Evolutionary conservation across 345 rosid genomes (phyloP), one percentile per base, ranked within the genome.

Genomic region (Durio zibethinus): DNA sequence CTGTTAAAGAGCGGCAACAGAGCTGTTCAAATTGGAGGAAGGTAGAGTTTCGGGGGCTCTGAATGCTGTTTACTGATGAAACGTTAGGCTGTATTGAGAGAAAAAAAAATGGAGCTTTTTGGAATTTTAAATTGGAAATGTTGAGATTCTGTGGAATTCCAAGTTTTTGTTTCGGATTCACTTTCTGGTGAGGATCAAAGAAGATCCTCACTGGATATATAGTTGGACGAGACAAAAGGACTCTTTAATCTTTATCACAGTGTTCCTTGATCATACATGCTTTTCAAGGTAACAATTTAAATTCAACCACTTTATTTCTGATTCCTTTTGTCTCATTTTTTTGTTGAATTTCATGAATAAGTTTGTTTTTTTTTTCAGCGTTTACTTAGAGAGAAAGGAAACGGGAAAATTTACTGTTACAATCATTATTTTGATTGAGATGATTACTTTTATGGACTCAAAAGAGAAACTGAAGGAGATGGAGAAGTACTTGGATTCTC

Each of bases 371-470:
- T 35, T 64, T 48, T 15, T 29, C 81, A 79, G 88, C 67, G 63
- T 16, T 63, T 25, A 33, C 70, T 48, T 25, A 73, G 75, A 50
- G 70, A 40, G 40, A 71, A 52, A 66, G 36, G 31, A 35, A 20
- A 59, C n/a, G 45, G 67, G 16, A 18, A 35, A 29, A 38, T 43
- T 67, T 43, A 56, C 61, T 78, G 74, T 21, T 31, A 71, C 54
- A 31, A 36, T 47, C 35, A 76, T 48, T 54, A 12, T 52, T 36
- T 66, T 67, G 43, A 67, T 38, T 33, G 80, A 86, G 84, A 90
- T 89, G 92, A 91, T 91, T 80, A 82, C 90, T 10, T 89, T 91
- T 72, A 85, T 91, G 91, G 92, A 89, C 57, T 79, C 92, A 2
- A 87, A 86, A 69, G 91, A 91, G 79, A 88, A 87, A 62, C 63